Percentiles rank a stretch among this genome's conserved stretches.
Conservation (phyloP, 768 basidiomycete species). For the Xerocomus potaroensis region DNA sequence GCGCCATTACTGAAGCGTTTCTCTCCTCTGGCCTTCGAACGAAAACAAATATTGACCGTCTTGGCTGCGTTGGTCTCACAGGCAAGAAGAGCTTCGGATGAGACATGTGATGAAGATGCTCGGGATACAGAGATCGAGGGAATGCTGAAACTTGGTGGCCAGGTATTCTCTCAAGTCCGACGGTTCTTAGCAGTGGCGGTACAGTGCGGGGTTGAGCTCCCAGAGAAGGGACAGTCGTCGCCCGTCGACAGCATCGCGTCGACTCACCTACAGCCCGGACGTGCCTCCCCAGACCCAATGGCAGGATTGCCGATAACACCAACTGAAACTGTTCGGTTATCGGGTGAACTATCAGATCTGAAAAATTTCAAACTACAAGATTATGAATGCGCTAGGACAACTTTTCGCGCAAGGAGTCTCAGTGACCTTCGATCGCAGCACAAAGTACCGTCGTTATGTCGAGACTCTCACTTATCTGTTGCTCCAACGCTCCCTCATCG, state of each 20-base stretch:
- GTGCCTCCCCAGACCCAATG: conserved; percentile 14
- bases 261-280: conserved; percentile 14
- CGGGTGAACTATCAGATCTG: conserved; percentile 27
- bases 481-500: conserved; percentile 36
- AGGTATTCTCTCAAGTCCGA: conserved; percentile 77
- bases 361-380: conserved; percentile 27
- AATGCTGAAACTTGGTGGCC: conserved; percentile 79
- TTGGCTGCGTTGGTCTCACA: conserved; percentile 81
- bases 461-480: conserved; percentile 34
- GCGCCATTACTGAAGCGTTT: conserved; percentile 65
- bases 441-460: conserved; percentile 28
- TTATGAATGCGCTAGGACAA: conserved; percentile 26
- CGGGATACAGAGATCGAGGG: conserved; percentile 57
- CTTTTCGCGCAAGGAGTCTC: conserved; percentile 49
- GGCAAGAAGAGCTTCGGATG: conserved; percentile 60
- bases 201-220: conserved; percentile 70
- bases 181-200: conserved; percentile 73
- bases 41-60: conserved; percentile 76
- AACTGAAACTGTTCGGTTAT: conserved; percentile 2
- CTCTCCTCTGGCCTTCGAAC: conserved; percentile 65
- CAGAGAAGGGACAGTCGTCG: conserved; percentile 41
- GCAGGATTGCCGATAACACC: conserved; percentile 10
- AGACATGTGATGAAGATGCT: conserved; percentile 40
- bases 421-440: conserved; percentile 43
- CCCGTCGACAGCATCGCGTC: conserved; percentile 17